Conservation (phyloP, 495 filamentous ascomycete species). For the Cercophora samala region DNA sequence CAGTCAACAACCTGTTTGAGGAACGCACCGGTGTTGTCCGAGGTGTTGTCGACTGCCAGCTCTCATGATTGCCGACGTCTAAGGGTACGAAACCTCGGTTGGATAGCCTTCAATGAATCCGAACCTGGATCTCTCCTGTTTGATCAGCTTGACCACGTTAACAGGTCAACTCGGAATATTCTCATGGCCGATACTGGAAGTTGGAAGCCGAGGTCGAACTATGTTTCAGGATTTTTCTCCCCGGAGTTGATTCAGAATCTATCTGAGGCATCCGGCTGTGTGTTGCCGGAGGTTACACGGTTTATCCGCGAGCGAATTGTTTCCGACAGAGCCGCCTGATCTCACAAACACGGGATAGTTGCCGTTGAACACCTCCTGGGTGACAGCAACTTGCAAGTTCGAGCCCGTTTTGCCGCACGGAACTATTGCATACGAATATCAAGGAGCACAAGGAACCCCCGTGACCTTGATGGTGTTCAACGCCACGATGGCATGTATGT, state of each 20-base stretch:
- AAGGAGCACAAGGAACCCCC: neutral
- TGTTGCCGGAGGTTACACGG: constrained; percentile 4
- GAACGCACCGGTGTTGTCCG: constrained; percentile 57
- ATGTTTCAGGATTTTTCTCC: constrained; percentile 14
- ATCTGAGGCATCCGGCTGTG: constrained; percentile 12
- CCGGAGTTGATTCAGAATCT: constrained; percentile 10
- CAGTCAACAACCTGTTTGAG: constrained; percentile 60
- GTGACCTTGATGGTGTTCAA: neutral
- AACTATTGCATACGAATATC: neutral
- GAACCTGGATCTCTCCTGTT: neutral
- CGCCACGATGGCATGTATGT: neutral
- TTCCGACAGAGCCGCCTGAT: constrained; percentile 8
- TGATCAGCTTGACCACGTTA: neutral
- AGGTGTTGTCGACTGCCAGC: constrained; percentile 47
- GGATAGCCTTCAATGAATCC: neutral
- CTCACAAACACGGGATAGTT: constrained; percentile 1
- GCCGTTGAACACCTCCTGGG: neutral
- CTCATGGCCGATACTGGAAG: neutral
- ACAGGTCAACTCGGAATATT: neutral
- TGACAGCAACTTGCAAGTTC: neutral
- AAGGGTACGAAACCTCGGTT: neutral
- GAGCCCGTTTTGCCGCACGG: neutral
- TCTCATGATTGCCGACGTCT: constrained; percentile 24
- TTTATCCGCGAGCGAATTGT: constrained; percentile 13
- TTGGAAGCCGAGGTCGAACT: neutral